phyloP scores from a whole-genome alignment of 129 eudicot species.

The Flaveria robusta region DNA sequence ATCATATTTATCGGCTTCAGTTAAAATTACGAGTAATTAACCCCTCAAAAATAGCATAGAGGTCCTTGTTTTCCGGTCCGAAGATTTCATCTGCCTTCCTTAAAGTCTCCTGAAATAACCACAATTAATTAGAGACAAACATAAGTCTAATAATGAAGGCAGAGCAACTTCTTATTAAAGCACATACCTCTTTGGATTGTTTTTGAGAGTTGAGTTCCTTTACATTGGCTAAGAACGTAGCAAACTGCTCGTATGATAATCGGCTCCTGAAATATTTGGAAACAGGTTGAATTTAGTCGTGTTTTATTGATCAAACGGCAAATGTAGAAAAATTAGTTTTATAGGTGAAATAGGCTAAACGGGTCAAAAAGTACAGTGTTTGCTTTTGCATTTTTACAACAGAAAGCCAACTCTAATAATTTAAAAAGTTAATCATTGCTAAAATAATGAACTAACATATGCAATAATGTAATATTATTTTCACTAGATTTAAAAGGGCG shows the following conservation, averaged over 20 bases:
- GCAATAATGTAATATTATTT: neutral
- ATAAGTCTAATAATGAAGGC: neutral
- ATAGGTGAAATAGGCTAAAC: neutral
- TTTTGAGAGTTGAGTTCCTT: constrained; percentile 92
- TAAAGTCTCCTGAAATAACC: constrained; percentile 63
- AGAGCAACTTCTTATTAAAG: neutral
- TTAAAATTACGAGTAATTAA: constrained; percentile 73
- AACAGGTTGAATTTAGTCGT: too few relatives aligned
- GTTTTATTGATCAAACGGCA: neutral
- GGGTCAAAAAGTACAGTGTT: neutral
- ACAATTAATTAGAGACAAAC: constrained; percentile 2
- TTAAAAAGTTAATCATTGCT: neutral
- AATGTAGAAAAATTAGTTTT: neutral
- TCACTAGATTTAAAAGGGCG: constrained; percentile 1
- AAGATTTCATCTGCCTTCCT: constrained; percentile 89
- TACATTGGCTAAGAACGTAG: constrained; percentile 89
- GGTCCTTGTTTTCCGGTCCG: constrained; percentile 90
- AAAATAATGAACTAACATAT: neutral
- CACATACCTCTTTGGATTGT: constrained; percentile 83
- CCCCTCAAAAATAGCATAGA: constrained; percentile 77
- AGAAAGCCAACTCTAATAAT: neutral
- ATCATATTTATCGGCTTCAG: constrained; percentile 22
- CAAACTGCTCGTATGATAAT: constrained; percentile 89
- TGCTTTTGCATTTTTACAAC: constrained; percentile 5
- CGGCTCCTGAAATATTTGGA: constrained; percentile 57